These are phyloP conservation scores for Colletotrichum filicis DNA, from an alignment of 2,329 filamentous ascomycete genomes.

Conservation along the genomic window DNA sequence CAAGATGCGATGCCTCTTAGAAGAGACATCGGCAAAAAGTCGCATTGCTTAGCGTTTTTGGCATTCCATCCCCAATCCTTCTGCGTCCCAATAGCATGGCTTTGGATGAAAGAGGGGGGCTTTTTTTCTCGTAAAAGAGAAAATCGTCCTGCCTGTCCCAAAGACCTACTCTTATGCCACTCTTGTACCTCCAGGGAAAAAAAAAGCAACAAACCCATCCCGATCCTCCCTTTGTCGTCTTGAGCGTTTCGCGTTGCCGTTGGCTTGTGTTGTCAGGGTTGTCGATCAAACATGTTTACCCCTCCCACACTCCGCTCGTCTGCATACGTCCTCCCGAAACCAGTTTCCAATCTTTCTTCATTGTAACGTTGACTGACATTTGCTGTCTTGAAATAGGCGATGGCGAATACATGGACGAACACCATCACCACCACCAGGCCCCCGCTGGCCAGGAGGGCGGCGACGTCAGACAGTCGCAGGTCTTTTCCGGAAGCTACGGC, in stretches of 20 bases:
- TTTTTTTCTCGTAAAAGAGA: constrained; percentile 5
- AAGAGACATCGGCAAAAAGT: constrained; percentile 38
- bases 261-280: constrained; percentile 22
- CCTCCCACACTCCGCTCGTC: constrained; percentile 28
- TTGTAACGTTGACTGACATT: constrained; percentile 38
- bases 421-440: constrained; percentile 74
- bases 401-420: constrained; percentile 71
- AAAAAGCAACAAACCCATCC: constrained; percentile 15
- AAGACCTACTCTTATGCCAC: constrained; percentile 19
- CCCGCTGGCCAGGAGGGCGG: constrained; percentile 61
- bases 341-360: constrained; percentile 23
- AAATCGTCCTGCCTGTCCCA: not conserved
- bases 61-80: constrained; percentile 31
- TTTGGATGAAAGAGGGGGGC: not conserved
- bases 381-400: constrained; percentile 57
- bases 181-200: constrained; percentile 23
- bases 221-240: constrained; percentile 20
- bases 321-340: constrained; percentile 20
- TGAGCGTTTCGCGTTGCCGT: constrained; percentile 30
- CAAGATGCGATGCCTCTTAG: constrained; percentile 29
- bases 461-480: constrained; percentile 78
- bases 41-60: constrained; percentile 36
- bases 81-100: constrained; percentile 35
- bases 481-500: constrained; percentile 73
- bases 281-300: constrained; percentile 35